Conservation (phyloP, 2,329 filamentous ascomycete species). For the Colletotrichum cuscutae region DNA sequence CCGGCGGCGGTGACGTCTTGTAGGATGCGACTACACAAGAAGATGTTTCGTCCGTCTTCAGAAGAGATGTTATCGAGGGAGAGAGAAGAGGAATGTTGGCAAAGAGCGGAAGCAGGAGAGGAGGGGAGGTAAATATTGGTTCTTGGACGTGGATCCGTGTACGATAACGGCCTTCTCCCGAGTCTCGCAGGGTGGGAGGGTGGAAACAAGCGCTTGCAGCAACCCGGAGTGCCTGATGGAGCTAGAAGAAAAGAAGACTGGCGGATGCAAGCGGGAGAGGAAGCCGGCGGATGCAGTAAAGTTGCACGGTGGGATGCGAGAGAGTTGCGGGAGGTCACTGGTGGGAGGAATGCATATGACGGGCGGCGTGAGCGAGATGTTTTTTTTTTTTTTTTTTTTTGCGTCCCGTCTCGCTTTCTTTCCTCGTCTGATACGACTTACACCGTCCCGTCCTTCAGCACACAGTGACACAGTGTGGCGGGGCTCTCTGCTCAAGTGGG, state of each 20-base stretch:
- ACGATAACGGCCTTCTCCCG: constrained; percentile 29
- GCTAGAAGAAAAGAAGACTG: constrained; percentile 24
- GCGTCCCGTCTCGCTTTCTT: not conserved
- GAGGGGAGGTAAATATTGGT: constrained; percentile 29
- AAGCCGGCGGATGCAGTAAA: constrained; percentile 14
- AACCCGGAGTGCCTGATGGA: constrained; percentile 19
- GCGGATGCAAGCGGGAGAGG: constrained; percentile 32
- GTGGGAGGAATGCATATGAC: constrained; percentile 34
- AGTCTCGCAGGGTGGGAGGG: not conserved
- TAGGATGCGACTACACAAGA: not conserved
- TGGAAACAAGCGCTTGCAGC: constrained; percentile 30
- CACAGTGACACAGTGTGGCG: constrained; percentile 20
- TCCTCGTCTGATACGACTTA: constrained; percentile 21
- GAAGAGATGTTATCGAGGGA: constrained; percentile 13
- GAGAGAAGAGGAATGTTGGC: constrained; percentile 24
- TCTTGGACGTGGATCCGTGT: constrained; percentile 25
- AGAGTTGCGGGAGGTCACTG: not conserved
- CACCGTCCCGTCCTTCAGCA: constrained; percentile 15
- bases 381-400: not conserved
- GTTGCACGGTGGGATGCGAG: not conserved
- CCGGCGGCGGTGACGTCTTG: constrained; percentile 22
- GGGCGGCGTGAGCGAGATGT: constrained; percentile 5
- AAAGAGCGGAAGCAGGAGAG: constrained; percentile 26
- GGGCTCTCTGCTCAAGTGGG: not conserved
- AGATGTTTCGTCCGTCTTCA: constrained; percentile 23